Conservation (phyloP, 306 rosid species). For the Oxytropis ochrocephala region DNA sequence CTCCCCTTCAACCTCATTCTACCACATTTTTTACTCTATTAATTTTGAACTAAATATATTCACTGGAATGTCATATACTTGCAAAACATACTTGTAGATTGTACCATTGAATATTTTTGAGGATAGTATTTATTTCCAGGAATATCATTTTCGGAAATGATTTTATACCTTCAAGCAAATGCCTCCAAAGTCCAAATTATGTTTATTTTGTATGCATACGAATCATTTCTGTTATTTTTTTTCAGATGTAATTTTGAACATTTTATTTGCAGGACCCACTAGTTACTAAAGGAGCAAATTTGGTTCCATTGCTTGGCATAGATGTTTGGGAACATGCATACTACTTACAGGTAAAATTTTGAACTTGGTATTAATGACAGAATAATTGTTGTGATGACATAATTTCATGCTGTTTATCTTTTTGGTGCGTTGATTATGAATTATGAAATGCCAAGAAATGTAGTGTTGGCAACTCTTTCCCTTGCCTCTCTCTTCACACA, state of each 20-base stretch:
- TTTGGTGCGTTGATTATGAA: neutral
- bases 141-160: too few species aligned
- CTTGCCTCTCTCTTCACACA: neutral
- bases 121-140: too few species aligned
- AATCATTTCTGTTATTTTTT: neutral
- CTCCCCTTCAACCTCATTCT: too few species aligned
- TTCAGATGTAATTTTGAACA: slow-evolving; percentile 24
- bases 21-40: too few species aligned
- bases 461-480: neutral
- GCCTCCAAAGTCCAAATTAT: neutral
- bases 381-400: slow-evolving; percentile 7
- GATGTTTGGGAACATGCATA: slow-evolving; percentile 99
- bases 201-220: neutral
- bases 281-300: slow-evolving; percentile 70
- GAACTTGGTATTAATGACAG: neutral
- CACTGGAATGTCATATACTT: too few species aligned
- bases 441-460: neutral
- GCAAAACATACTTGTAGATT: too few species aligned
- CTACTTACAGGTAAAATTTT: slow-evolving; percentile 78
- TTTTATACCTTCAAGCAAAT: too few species aligned
- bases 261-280: slow-evolving; percentile 74
- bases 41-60: too few species aligned
- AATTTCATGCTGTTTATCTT: neutral
- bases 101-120: too few species aligned
- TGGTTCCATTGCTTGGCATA: slow-evolving; percentile 90